These are phyloP conservation scores for Ophiostoma fasciatum DNA, from an alignment of 2,329 filamentous ascomycete species.

Conservation along the genomic window DNA sequence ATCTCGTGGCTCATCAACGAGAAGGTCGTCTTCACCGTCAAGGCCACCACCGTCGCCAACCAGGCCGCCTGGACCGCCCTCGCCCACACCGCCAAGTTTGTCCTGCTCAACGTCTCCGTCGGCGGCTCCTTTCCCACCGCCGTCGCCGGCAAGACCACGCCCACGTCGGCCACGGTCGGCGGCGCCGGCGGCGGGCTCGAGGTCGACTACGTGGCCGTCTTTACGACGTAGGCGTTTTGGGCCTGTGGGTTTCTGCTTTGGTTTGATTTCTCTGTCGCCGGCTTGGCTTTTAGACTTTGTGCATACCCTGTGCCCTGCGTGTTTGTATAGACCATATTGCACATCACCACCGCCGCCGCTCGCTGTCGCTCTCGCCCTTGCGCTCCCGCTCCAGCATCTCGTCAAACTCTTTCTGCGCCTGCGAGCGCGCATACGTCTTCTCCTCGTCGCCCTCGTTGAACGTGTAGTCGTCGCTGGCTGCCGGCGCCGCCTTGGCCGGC, in stretches of 20 bases:
- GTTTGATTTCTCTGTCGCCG: no score
- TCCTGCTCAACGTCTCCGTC: slow-evolving; percentile 41
- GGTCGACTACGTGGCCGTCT: slow-evolving; percentile 34
- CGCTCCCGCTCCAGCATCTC: slow-evolving; percentile 15
- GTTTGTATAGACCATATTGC: no score
- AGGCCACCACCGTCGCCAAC: slow-evolving; percentile 29
- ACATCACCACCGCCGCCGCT: not conserved
- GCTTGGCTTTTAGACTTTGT: no score
- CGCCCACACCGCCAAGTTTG: slow-evolving; percentile 33
- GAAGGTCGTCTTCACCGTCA: slow-evolving; percentile 25
- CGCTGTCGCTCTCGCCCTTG: slow-evolving; percentile 6
- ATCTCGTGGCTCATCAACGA: slow-evolving; percentile 37
- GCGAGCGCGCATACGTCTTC: slow-evolving; percentile 5
- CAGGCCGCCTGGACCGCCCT: slow-evolving; percentile 32
- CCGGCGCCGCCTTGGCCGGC: not conserved
- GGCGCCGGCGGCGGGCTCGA: slow-evolving; percentile 35
- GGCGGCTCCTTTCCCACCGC: slow-evolving; percentile 29
- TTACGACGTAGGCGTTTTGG: slow-evolving; percentile 10
- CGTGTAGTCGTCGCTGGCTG: slow-evolving; percentile 4
- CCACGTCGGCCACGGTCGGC: slow-evolving; percentile 29
- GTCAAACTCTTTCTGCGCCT: slow-evolving; percentile 14
- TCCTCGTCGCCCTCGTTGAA: slow-evolving; percentile 6
- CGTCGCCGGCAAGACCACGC: slow-evolving; percentile 18
- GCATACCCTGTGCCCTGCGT: no score
- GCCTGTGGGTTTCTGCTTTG: no score